phyloP scores from a whole-genome alignment of 805 yeast species.

The Candida dajiaensis region DNA sequence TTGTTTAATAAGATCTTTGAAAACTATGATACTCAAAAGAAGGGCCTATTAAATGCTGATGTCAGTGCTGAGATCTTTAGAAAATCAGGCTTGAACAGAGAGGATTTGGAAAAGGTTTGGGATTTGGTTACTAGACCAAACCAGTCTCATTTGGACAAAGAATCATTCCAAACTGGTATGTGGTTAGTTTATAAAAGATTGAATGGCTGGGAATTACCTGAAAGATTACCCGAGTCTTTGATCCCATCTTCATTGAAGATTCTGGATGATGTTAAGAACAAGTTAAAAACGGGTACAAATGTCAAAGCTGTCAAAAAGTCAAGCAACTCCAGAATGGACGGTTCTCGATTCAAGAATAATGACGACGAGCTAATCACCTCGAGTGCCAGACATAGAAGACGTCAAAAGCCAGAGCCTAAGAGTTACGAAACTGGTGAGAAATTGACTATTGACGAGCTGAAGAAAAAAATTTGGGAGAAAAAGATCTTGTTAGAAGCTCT shows the following conservation, averaged over 20 bases:
- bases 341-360: constrained; percentile 66
- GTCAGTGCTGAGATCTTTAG: constrained; percentile 83
- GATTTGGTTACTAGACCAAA: constrained; percentile 78
- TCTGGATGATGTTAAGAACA: constrained; percentile 67
- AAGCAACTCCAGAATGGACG: constrained; percentile 24
- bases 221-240: constrained; percentile 78
- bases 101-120: constrained; percentile 92
- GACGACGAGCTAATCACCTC: constrained; percentile 45
- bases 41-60: constrained; percentile 75
- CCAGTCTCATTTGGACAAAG: constrained; percentile 80
- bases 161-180: constrained; percentile 96
- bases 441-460: constrained; percentile 44
- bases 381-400: constrained; percentile 24
- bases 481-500: constrained; percentile 54
- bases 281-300: constrained; percentile 19
- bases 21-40: constrained; percentile 74
- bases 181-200: constrained; percentile 86
- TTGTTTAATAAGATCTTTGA: constrained; percentile 84
- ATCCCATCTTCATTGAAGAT: constrained; percentile 82
- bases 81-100: constrained; percentile 82
- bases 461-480: constrained; percentile 69
- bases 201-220: constrained; percentile 81
- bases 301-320: constrained; percentile 18
- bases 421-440: constrained; percentile 4
- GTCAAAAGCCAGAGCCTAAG: constrained; percentile 4